Evolutionary conservation across 169 alveolate genomes (phyloP), one percentile per base, ranked within the genome.

Genomic region (Eimeria brunetti): DNA sequence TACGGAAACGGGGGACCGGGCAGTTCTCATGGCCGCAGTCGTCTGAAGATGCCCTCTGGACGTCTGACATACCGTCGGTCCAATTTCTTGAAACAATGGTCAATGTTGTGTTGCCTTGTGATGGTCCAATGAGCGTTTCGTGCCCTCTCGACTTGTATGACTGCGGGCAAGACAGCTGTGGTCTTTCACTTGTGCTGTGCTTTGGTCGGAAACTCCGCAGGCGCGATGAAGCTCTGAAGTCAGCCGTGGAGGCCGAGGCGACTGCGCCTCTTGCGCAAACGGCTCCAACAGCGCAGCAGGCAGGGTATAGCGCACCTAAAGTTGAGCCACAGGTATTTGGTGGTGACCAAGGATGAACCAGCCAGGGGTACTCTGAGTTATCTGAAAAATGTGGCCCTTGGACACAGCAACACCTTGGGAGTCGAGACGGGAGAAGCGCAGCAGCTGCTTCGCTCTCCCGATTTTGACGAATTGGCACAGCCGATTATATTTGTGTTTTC

Each of bases 211-310:
- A 62, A 53, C 36, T 44, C 49, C 22, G 60, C 83, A 86, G 93
- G 93, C 93, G 93, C 60, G 93, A 86, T 60, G 93, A 86, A 56
- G 81, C 93, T 53, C 93, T 86, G 64, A 86, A 60, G 51, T 22
- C 67, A 14, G 93, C 83, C 22, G 51, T 60, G 30, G 93, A 86
- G 64, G 83, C 93, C 49, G 93, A 86, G 41, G 56, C 16, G 5
- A 30, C 80, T 12, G 24, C 56, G 18, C 16, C 56, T 27, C 83
- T 64, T 3, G 69, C 8, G 67, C 41, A 86, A 24, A 41, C 93
- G 53, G 20, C 27, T 53, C 38, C 78, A 38, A 41, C 76, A 14
- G 9, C 71, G 36, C 24, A 84, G 33, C 58, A 24, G 38, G 12
- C 78, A 36, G 44, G 49, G 51, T 36, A 4, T 33, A 36, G 0